Conservation (phyloP, 2,329 filamentous ascomycete species). For the Chrysosphaeria jannelii region DNA sequence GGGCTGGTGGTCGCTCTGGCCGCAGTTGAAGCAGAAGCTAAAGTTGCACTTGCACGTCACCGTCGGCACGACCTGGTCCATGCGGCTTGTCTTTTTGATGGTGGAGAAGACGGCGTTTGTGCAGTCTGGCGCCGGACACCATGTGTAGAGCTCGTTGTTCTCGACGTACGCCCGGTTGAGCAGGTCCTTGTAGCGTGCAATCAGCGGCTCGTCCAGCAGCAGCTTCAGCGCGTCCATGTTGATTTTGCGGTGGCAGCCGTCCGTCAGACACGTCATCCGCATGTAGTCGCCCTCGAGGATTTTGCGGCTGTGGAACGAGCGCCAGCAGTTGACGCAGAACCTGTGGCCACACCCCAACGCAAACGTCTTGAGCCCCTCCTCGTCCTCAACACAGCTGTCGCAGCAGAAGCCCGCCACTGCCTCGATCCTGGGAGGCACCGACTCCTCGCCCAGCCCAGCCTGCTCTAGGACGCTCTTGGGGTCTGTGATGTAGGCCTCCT, state of each 20-base stretch:
- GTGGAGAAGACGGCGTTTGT: constrained; percentile 71
- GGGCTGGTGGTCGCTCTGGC: constrained; percentile 69
- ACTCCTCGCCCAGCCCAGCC: constrained; percentile 45
- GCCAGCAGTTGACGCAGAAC: constrained; percentile 79
- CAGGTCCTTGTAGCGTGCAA: constrained; percentile 45
- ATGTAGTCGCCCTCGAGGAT: constrained; percentile 89
- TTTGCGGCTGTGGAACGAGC: constrained; percentile 74
- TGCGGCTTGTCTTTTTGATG: constrained; percentile 66
- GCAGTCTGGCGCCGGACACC: constrained; percentile 96
- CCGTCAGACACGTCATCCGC: constrained; percentile 72
- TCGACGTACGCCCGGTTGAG: constrained; percentile 89
- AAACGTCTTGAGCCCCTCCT: constrained; percentile 45
- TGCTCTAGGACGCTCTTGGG: constrained; percentile 52
- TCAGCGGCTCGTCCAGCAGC: constrained; percentile 28
- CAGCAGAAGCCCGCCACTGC: constrained; percentile 51
- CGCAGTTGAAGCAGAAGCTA: constrained; percentile 87
- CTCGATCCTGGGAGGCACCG: constrained; percentile 36
- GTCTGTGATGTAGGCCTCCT: constrained; percentile 88
- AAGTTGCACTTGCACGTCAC: constrained; percentile 64
- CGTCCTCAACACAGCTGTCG: constrained; percentile 91
- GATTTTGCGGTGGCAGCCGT: constrained; percentile 67
- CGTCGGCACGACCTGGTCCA: constrained; percentile 62
- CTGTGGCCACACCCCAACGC: constrained; percentile 86
- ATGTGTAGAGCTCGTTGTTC: constrained; percentile 82
- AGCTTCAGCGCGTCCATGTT: constrained; percentile 69